phyloP scores from a whole-genome alignment of 371 early-diverging fungal species.

The Vairimorpha apis region DNA sequence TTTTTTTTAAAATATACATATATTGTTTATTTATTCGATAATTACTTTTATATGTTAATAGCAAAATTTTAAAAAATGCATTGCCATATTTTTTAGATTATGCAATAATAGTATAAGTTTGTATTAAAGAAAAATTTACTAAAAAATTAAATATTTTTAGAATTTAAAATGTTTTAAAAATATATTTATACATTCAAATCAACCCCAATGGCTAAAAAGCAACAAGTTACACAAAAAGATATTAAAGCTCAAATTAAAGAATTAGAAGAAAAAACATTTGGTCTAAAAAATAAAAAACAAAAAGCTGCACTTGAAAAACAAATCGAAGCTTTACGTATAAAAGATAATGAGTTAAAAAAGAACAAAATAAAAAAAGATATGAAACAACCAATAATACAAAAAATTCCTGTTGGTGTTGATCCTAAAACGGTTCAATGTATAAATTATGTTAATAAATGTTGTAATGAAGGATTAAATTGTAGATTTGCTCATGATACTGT shows the following conservation, averaged over 20 bases:
- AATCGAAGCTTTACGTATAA: constrained; percentile 77
- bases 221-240: constrained; percentile 55
- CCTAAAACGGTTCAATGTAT: constrained; percentile 91
- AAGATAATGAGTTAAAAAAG: constrained; percentile 67
- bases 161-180: neutral
- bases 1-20: no score
- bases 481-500: constrained; percentile 95
- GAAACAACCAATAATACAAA: constrained; percentile 71
- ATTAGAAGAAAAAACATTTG: constrained; percentile 90
- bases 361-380: constrained; percentile 76
- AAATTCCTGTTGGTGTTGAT: constrained; percentile 89
- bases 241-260: constrained; percentile 72
- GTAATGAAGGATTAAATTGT: constrained; percentile 83
- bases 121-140: neutral
- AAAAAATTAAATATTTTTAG: neutral
- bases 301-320: constrained; percentile 73
- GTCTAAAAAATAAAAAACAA: constrained; percentile 88
- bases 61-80: neutral
- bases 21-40: neutral
- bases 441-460: constrained; percentile 80
- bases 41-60: neutral
- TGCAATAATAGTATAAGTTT: neutral
- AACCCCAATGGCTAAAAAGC: constrained; percentile 25
- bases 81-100: neutral
- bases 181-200: neutral